These are phyloP conservation scores for Daedaleopsis sinensis DNA, from an alignment of 768 basidiomycete species.

Conservation along the genomic window DNA sequence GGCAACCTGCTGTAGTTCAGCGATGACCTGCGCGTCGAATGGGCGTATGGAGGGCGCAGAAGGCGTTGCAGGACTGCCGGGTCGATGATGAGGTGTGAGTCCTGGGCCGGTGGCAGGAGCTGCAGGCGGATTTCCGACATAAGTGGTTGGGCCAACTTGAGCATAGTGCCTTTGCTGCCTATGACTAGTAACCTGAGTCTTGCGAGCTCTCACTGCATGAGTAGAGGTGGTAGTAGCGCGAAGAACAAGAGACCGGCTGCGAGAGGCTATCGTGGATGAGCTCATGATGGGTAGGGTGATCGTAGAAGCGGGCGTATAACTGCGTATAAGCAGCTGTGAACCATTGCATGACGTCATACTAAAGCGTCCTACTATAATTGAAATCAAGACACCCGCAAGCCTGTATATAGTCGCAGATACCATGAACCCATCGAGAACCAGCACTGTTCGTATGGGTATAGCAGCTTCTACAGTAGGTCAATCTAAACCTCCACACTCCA, in stretches of 20 bases:
- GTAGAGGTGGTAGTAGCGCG: not conserved
- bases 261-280: not conserved
- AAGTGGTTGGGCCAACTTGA: slow-evolving; percentile 26
- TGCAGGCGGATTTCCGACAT: slow-evolving; percentile 27
- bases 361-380: no score
- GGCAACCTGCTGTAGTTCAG: slow-evolving; percentile 19
- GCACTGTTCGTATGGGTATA: not conserved
- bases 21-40: slow-evolving; percentile 29
- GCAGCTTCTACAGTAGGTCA: not conserved
- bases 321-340: no score
- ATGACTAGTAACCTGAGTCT: no score
- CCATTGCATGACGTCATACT: no score
- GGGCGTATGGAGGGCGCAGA: not conserved
- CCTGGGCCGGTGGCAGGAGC: slow-evolving; percentile 9
- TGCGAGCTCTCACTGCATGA: not conserved
- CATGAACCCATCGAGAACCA: not conserved
- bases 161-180: slow-evolving; percentile 21
- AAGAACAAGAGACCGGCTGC: not conserved
- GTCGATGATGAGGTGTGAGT: slow-evolving; percentile 2
- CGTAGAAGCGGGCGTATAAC: no score
- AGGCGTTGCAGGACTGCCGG: not conserved
- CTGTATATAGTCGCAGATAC: no score
- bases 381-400: no score
- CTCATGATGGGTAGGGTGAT: no score
- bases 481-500: slow-evolving; percentile 69